A percentile compares a stretch with the other conserved stretches of the same genome.
Evolutionary conservation across 768 basidiomycete species (phyloP).

Genomic region (Suillus occidentalis): DNA sequence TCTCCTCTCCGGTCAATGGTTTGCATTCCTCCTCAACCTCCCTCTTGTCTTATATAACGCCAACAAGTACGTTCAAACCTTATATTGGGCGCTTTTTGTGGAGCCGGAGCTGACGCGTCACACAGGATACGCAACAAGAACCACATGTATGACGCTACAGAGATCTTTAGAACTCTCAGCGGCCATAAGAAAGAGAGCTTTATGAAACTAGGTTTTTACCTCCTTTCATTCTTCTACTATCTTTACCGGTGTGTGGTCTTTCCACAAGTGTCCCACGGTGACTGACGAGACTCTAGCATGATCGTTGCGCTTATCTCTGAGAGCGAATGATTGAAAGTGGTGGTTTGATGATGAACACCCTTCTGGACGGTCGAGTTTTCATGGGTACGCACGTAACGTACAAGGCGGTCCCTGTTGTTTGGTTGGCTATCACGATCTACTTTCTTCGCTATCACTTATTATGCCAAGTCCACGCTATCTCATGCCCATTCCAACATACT

Average conservation of each 20-base stretch:
- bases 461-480: neutral
- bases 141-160: slow-evolving; percentile 99
- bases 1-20: slow-evolving; percentile 95
- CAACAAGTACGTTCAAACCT: slow-evolving; percentile 73
- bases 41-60: slow-evolving; percentile 89
- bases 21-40: slow-evolving; percentile 85
- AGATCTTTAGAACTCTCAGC: slow-evolving; percentile 94
- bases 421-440: slow-evolving; percentile 4
- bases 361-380: neutral
- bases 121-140: slow-evolving; percentile 84
- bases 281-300: slow-evolving; percentile 50
- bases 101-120: neutral
- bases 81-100: neutral
- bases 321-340: slow-evolving; percentile 46
- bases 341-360: neutral
- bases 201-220: slow-evolving; percentile 91
- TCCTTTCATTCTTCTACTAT: slow-evolving; percentile 90
- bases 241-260: slow-evolving; percentile 70
- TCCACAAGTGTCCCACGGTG: neutral
- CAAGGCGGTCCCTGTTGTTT: neutral
- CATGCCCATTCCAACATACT: neutral
- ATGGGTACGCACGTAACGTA: neutral
- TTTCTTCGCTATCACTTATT: slow-evolving; percentile 2
- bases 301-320: slow-evolving; percentile 85
- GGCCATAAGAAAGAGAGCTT: slow-evolving; percentile 97